Conservation (phyloP, 2,329 filamentous ascomycete genomes). For the Lasiodiplodia sp. region DNA sequence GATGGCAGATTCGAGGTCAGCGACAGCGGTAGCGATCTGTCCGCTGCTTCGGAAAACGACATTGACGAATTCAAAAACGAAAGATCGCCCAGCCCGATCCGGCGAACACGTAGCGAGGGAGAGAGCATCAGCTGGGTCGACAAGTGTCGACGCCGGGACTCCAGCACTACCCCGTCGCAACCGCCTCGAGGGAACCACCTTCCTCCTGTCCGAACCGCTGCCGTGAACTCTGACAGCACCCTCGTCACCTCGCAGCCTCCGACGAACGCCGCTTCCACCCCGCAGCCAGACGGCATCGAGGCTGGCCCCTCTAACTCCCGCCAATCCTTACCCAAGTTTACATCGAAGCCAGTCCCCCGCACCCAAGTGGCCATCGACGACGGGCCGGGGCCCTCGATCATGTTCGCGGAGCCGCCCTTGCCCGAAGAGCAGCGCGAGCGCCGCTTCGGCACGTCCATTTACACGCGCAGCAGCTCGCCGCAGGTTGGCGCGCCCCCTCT, state of each 20-base stretch:
- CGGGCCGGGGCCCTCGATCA: slow-evolving; percentile 72
- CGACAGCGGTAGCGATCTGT: slow-evolving; percentile 40
- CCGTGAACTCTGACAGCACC: slow-evolving; percentile 2
- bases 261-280: not conserved
- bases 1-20: slow-evolving; percentile 37
- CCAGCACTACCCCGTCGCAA: not conserved
- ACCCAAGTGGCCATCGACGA: slow-evolving; percentile 72
- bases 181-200: not conserved
- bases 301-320: slow-evolving; percentile 61
- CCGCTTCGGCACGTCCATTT: slow-evolving; percentile 15
- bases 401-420: slow-evolving; percentile 64
- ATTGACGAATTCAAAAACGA: slow-evolving; percentile 28
- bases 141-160: not conserved
- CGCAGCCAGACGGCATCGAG: not conserved
- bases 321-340: slow-evolving; percentile 69
- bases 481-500: not conserved
- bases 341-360: slow-evolving; percentile 75
- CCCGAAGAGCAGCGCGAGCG: slow-evolving; percentile 31
- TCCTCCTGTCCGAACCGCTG: not conserved
- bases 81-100: not conserved
- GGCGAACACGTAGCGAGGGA: slow-evolving; percentile 10
- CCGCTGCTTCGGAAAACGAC: slow-evolving; percentile 37
- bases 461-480: slow-evolving; percentile 23
- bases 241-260: slow-evolving; percentile 10
- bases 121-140: not conserved